These are phyloP conservation scores for Emergomyces africanus DNA, from an alignment of 2,329 filamentous ascomycete genomes.

Conservation along the genomic window DNA sequence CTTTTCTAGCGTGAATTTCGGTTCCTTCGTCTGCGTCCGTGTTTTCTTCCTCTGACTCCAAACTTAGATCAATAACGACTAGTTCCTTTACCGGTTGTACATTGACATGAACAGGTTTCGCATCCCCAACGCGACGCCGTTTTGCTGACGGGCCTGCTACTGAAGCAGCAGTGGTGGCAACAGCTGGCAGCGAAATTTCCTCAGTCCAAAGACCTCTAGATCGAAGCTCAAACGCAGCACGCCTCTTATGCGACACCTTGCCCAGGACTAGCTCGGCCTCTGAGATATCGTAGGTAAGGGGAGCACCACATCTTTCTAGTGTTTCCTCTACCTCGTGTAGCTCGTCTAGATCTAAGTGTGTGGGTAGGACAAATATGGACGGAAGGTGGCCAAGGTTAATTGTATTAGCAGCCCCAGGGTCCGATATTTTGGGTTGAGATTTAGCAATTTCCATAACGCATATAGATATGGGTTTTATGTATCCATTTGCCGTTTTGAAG, in stretches of 20 bases:
- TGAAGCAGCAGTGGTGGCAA: neutral
- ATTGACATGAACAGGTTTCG: neutral
- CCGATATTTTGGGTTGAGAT: neutral
- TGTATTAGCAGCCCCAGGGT: neutral
- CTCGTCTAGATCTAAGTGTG: conserved; percentile 53
- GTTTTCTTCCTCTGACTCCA: conserved; percentile 20
- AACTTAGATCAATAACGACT: conserved; percentile 19
- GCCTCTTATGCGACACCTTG: conserved; percentile 53
- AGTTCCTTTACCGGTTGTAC: neutral
- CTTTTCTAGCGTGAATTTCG: neutral
- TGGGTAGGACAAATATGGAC: conserved; percentile 58
- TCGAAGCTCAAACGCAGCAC: conserved; percentile 67
- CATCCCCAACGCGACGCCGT: conserved; percentile 13
- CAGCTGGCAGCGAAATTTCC: conserved; percentile 13
- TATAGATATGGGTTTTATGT: neutral
- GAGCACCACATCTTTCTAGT: conserved; percentile 42
- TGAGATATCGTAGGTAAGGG: conserved; percentile 55
- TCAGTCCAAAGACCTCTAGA: conserved; percentile 46
- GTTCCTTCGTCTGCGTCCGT: neutral
- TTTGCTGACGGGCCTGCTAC: conserved; percentile 15
- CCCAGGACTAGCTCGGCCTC: conserved; percentile 66
- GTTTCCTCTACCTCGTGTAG: conserved; percentile 52
- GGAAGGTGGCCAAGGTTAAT: conserved; percentile 30
- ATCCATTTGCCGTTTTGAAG: neutral
- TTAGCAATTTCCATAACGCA: neutral